phyloP scores from a whole-genome alignment of 345 rosid genomes.

The Erodium maritimum region DNA sequence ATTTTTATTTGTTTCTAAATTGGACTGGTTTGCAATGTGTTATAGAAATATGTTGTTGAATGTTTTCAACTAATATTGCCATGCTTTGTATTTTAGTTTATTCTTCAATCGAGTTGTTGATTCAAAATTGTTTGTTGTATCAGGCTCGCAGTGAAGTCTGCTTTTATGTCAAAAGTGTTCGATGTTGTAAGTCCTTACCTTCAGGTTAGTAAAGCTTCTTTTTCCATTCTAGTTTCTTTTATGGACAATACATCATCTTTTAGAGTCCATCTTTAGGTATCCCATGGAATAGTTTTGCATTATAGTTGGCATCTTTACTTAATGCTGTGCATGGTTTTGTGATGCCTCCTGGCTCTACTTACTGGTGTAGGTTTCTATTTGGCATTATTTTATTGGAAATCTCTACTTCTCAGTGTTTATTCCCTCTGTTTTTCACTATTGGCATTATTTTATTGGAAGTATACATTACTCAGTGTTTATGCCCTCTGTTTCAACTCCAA shows the following conservation, averaged over 20 bases:
- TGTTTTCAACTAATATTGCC: neutral
- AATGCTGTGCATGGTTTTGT: neutral
- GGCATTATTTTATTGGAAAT: too few relatives aligned
- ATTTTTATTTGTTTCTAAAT: neutral
- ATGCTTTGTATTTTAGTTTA: neutral
- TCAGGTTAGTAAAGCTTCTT: constrained; percentile 35
- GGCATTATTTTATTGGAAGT: too few relatives aligned
- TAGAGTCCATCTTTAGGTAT: too few relatives aligned
- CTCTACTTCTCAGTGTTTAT: too few relatives aligned
- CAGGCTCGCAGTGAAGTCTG: constrained; percentile 49
- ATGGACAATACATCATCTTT: too few relatives aligned
- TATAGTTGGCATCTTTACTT: neutral
- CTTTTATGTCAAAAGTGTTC: constrained; percentile 33
- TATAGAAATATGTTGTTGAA: too few relatives aligned
- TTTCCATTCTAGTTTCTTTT: neutral
- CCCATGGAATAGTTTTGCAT: too few relatives aligned
- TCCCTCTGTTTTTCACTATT: neutral
- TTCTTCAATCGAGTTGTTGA: neutral
- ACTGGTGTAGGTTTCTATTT: too few relatives aligned
- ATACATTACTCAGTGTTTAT: too few relatives aligned
- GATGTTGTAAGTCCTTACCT: constrained; percentile 40
- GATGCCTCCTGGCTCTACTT: neutral
- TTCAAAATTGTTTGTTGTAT: constrained; percentile 10
- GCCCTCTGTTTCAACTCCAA: neutral
- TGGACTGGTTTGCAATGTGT: neutral